Base-by-base conservation (phyloP, 768 basidiomycete genomes). In the Rhodotorula sphaerocarpa region DNA sequence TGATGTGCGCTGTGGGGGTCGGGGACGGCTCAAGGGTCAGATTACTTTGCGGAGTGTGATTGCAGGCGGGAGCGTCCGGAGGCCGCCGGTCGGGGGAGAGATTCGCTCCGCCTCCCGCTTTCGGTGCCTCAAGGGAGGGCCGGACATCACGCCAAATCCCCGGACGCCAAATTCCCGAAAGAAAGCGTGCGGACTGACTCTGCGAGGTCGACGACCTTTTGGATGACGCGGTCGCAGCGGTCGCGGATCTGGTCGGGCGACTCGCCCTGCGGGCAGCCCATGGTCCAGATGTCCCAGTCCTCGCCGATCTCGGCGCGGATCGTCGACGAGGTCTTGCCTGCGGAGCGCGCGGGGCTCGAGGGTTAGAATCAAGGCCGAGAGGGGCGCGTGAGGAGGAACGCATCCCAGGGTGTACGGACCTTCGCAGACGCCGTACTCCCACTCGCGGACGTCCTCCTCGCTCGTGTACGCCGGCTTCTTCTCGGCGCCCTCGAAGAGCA, bases 241-340 rank as follows among this genome's bases (percentile, higher is more conserved):
- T 76, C 74, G 61, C 82, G 76, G 86, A 97, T 90, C 48, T 90
- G 82, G 69, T 84, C 79, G 7, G 81, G 83, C 34, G 83, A 85
- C 77, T 97, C 92, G 30, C 92, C 92, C 23, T 84, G 85, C 18
- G 90, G 89, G 70, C 90, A 93, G 31, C 67, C 55, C 45, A 71
- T 51, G 55, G 63, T 61, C 50, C 54, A 62, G 50, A 71, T 91
- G n/a, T 74, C 71, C 90, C 90, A 96, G 39, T 72, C 74, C 6
- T 80, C 77, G 54, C 77, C 80, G 3, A 48, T 27, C 41, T 63
- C 41, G 41, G 39, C 16, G 25, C 59, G 47, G 27, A 69, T 66
- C 47, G 57, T 41, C 21, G 48, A 33, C 16, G 65, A 55, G 14
- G 20, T 45, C 59, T 65, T 61, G 28, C 66, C 55, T 77, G 79